phyloP scores from a whole-genome alignment of 257 asterid species.

The Scutellaria galericulata region DNA sequence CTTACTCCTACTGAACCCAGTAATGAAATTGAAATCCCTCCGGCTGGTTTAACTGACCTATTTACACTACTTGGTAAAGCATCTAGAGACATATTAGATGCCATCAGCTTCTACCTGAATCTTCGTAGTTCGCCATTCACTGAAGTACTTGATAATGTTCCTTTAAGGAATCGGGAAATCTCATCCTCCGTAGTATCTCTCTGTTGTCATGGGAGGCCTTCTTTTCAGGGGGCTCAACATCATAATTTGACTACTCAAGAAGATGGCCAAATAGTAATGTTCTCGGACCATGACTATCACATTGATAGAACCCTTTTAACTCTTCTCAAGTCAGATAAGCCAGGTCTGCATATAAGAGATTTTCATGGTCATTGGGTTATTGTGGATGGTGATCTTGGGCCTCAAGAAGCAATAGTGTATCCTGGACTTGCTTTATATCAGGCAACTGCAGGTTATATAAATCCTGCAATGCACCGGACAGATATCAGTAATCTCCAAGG shows the following conservation, averaged over 20 bases:
- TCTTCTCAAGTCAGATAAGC: conserved; percentile 77
- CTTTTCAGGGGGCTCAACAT: conserved; percentile 86
- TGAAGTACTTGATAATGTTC: conserved; percentile 88
- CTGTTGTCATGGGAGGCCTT: conserved; percentile 83
- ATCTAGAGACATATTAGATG: conserved; percentile 82
- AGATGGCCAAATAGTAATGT: conserved; percentile 75
- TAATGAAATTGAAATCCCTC: conserved; percentile 73
- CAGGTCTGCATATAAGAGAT: conserved; percentile 83
- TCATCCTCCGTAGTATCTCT: conserved; percentile 88
- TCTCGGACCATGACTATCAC: conserved; percentile 81
- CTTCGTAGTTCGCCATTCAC: conserved; percentile 88
- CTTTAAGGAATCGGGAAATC: conserved; percentile 77
- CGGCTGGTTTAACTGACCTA: conserved; percentile 73
- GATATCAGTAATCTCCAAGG: conserved; percentile 65
- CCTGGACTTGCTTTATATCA: conserved; percentile 44
- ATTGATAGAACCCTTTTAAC: conserved; percentile 85
- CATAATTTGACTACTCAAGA: conserved; percentile 74
- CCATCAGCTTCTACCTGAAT: conserved; percentile 77
- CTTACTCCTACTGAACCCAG: conserved; percentile 57
- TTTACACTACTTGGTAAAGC: conserved; percentile 81
- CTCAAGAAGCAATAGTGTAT: conserved; percentile 84
- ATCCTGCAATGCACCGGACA: conserved; percentile 74
- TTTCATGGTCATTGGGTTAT: conserved; percentile 92
- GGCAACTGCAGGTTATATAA: conserved; percentile 92
- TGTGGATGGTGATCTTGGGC: conserved; percentile 92